A percentile compares a stretch with the other conserved stretches of the same genome.
These are phyloP conservation scores for Misopates orontium DNA, from an alignment of 257 asterid species.

Conservation along the genomic window DNA sequence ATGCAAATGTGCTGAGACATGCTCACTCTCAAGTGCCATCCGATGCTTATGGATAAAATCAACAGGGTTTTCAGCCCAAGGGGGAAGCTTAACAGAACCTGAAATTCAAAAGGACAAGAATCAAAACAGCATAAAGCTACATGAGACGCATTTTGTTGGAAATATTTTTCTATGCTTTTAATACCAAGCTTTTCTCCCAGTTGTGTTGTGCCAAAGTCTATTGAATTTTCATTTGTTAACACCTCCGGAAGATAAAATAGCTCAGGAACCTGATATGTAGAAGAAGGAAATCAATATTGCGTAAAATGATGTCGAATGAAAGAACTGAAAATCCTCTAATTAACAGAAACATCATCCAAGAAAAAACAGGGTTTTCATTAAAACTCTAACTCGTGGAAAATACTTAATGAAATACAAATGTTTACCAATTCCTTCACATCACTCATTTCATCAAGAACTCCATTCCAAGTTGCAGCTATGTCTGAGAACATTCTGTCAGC, in stretches of 20 bases:
- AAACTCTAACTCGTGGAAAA: background rate
- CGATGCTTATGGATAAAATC: conserved; percentile 95
- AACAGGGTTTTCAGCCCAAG: conserved; percentile 90
- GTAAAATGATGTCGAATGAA: conserved; percentile 16
- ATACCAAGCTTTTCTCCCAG: conserved; percentile 90
- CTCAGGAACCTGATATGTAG: conserved; percentile 76
- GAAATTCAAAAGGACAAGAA: conserved; percentile 30
- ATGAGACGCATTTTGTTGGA: conserved; percentile 20
- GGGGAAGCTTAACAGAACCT: conserved; percentile 85
- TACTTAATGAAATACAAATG: conserved; percentile 22
- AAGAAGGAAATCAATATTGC: conserved; percentile 17
- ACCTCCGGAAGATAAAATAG: conserved; percentile 87
- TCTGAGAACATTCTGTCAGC: conserved; percentile 98
- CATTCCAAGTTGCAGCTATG: conserved; percentile 90
- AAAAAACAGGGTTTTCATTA: conserved; percentile 18
- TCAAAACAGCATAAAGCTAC: conserved; percentile 26
- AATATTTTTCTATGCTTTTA: background rate
- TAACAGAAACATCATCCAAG: conserved; percentile 8
- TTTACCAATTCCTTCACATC: conserved; percentile 96
- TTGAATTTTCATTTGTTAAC: conserved; percentile 71
- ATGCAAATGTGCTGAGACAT: conserved; percentile 87
- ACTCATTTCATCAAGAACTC: conserved; percentile 99
- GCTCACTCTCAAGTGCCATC: conserved; percentile 97
- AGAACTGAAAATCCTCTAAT: conserved; percentile 17
- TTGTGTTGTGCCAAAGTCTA: conserved; percentile 89